phyloP scores from a whole-genome alignment of 345 rosid species.

The Aquilaria sinensis region DNA sequence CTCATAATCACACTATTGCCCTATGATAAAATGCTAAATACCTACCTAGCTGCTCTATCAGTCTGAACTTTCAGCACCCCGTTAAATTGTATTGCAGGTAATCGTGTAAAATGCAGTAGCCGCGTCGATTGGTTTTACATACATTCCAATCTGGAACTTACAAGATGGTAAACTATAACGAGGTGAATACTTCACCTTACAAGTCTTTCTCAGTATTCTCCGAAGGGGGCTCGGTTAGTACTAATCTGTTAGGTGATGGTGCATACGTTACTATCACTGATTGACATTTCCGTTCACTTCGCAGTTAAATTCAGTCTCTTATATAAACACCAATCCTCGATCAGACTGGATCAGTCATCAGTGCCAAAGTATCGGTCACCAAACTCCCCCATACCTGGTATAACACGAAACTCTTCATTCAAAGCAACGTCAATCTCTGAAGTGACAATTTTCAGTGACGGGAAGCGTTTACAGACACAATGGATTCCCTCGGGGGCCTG shows the following conservation, averaged over 20 bases:
- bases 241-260: background rate
- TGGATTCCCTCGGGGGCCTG: conserved; percentile 99
- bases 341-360: conserved; percentile 45
- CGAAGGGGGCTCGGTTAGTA: too few relatives aligned
- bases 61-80: too few relatives aligned
- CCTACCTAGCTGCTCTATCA: too few relatives aligned
- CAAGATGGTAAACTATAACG: too few relatives aligned
- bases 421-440: conserved; percentile 86
- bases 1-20: too few relatives aligned
- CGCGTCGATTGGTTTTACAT: background rate
- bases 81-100: too few relatives aligned
- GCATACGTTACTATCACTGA: background rate
- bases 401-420: conserved; percentile 83
- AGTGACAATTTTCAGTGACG: conserved; percentile 83
- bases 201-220: background rate
- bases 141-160: background rate
- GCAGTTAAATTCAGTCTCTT: too few relatives aligned
- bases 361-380: conserved; percentile 99
- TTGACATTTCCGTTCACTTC: background rate
- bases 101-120: too few relatives aligned
- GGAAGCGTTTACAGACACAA: conserved; percentile 79
- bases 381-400: conserved; percentile 98
- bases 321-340: background rate
- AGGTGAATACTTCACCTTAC: too few relatives aligned
- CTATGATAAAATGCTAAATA: too few relatives aligned